A percentile compares a stretch with the other conserved stretches of the same genome.
Evolutionary conservation across 2,329 filamentous ascomycete species (phyloP).

Genomic region (Didymosphaeria variabile): DNA sequence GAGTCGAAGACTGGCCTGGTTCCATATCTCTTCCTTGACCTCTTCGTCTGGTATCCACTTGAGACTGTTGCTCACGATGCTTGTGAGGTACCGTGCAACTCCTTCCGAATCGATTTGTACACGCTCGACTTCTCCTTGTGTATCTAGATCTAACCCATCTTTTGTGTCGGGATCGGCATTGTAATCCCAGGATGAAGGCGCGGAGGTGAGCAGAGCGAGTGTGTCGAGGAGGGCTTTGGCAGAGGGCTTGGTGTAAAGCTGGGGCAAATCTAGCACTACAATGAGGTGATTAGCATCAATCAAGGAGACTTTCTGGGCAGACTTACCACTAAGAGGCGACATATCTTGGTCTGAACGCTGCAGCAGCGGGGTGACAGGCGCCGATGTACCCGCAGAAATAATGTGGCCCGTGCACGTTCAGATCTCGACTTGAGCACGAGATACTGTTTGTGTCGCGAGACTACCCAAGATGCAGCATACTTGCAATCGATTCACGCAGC

Average conservation of each 20-base stretch:
- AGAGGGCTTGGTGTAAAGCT: constrained; percentile 79
- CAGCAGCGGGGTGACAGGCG: constrained; percentile 7
- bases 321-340: constrained; percentile 40
- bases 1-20: constrained; percentile 78
- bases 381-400: neutral
- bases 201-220: constrained; percentile 72
- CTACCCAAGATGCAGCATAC: neutral
- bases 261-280: constrained; percentile 79
- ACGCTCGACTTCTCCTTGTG: constrained; percentile 28
- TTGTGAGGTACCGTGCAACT: constrained; percentile 72
- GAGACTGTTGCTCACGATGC: constrained; percentile 72
- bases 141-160: constrained; percentile 41
- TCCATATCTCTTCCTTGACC: constrained; percentile 75
- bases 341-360: constrained; percentile 23
- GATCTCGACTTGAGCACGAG: neutral
- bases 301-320: neutral
- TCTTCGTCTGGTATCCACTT: constrained; percentile 74
- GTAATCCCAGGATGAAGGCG: constrained; percentile 74
- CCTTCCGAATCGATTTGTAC: constrained; percentile 57
- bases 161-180: constrained; percentile 54
- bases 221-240: constrained; percentile 69
- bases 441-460: neutral
- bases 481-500: neutral
- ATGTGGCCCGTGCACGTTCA: constrained; percentile 26
- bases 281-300: constrained; percentile 21